Percentiles rank a stretch among this genome's conserved stretches.
These are phyloP conservation scores for Lolium multiflorum DNA, from an alignment of 176 grass and related monocot species.

Conservation along the genomic window DNA sequence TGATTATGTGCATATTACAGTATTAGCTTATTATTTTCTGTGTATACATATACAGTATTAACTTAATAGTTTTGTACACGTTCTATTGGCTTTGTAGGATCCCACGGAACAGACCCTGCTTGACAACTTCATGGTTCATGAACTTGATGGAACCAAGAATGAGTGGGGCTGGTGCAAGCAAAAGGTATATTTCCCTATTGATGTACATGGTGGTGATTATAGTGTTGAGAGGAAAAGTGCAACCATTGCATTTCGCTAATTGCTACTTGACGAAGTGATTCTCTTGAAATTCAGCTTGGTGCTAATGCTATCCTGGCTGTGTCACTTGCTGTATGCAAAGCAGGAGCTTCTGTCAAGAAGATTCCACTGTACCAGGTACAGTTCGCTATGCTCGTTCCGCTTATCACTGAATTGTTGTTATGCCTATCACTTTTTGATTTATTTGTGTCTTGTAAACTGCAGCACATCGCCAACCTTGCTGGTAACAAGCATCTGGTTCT, in stretches of 20 bases:
- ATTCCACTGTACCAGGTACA: conserved; percentile 82
- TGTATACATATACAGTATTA: not conserved
- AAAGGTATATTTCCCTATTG: conserved; percentile 51
- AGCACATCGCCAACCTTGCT: conserved; percentile 97
- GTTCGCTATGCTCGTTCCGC: not conserved
- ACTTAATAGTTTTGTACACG: not conserved
- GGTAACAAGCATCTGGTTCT: conserved; percentile 86
- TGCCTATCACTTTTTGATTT: not conserved
- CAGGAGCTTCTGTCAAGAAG: conserved; percentile 78
- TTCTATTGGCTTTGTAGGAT: conserved; percentile 57
- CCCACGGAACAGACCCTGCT: conserved; percentile 71
- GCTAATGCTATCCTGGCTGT: conserved; percentile 95
- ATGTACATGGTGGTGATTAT: not conserved
- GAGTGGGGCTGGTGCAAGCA: conserved; percentile 99
- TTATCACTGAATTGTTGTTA: not conserved
- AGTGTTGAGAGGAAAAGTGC: not conserved
- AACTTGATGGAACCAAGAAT: conserved; percentile 92
- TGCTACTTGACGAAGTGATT: not conserved
- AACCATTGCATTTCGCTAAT: not conserved
- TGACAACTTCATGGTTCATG: conserved; percentile 95
- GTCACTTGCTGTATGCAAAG: conserved; percentile 92
- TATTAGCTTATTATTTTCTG: not conserved
- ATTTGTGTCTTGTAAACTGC: not conserved
- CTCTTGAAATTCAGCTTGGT: conserved; percentile 64
- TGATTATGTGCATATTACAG: not conserved